Conservation (phyloP, 495 filamentous ascomycete genomes). For the Penicillium verhagenii region DNA sequence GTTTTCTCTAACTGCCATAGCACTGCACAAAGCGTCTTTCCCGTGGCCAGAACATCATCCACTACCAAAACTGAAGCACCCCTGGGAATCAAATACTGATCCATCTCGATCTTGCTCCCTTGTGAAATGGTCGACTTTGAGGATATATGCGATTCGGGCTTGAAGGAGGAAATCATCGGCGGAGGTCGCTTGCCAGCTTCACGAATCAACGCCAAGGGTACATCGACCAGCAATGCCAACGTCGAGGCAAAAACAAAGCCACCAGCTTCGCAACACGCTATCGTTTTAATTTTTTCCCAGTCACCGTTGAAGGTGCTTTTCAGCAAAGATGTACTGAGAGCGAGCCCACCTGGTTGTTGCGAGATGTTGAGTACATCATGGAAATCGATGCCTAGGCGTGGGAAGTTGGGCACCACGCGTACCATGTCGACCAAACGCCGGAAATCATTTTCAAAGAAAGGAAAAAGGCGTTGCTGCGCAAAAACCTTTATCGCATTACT, state of each 20-base stretch:
- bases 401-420: conserved; percentile 48
- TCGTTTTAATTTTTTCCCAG: conserved; percentile 46
- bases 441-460: conserved; percentile 49
- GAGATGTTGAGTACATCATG: conserved; percentile 59
- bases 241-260: conserved; percentile 58
- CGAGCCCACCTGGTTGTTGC: conserved; percentile 52
- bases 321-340: conserved; percentile 54
- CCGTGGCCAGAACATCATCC: conserved; percentile 64
- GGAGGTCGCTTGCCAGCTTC: conserved; percentile 60
- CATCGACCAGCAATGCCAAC: conserved; percentile 43
- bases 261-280: conserved; percentile 57
- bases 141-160: conserved; percentile 57
- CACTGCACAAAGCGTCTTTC: conserved; percentile 58
- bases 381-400: conserved; percentile 52
- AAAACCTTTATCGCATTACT: conserved; percentile 40
- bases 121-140: conserved; percentile 32
- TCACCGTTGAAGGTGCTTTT: conserved; percentile 47
- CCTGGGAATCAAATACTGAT: conserved; percentile 40
- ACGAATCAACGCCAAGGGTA: conserved; percentile 55
- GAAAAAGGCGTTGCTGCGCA: conserved; percentile 47
- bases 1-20: conserved; percentile 50
- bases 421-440: conserved; percentile 54
- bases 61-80: conserved; percentile 56
- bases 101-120: conserved; percentile 54
- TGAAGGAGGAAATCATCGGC: conserved; percentile 52